Percentiles rank a stretch among this genome's conserved stretches.
These are phyloP conservation scores for Solanum chilense DNA, from an alignment of 257 asterid genomes.

Conservation along the genomic window DNA sequence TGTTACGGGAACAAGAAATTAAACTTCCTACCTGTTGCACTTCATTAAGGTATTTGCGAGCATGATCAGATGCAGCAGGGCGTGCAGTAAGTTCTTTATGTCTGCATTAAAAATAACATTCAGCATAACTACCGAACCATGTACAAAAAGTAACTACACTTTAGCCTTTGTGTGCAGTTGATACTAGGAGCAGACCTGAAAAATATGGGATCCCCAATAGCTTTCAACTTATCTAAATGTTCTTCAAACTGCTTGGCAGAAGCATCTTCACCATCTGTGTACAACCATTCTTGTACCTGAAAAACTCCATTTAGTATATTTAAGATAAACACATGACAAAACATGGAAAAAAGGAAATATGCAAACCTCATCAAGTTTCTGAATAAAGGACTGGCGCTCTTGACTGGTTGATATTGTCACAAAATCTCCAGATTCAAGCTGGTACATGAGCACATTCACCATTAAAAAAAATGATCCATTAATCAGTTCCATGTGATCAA, in stretches of 20 bases:
- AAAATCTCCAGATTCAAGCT: constrained; percentile 86
- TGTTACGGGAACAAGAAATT: neutral
- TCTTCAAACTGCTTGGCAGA: constrained; percentile 78
- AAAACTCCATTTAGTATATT: neutral
- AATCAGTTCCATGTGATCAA: neutral
- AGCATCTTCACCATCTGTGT: constrained; percentile 99
- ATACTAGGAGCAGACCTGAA: constrained; percentile 45
- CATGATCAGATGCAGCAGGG: constrained; percentile 77
- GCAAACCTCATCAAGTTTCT: constrained; percentile 87
- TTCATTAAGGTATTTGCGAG: constrained; percentile 55
- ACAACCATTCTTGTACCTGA: constrained; percentile 97
- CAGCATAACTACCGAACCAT: neutral
- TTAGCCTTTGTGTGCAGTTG: constrained; percentile 1
- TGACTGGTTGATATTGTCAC: constrained; percentile 61
- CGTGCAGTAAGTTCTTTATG: constrained; percentile 80
- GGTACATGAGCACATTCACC: neutral
- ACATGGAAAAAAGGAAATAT: constrained; percentile 9
- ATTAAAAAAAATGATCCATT: neutral
- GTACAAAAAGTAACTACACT: neutral
- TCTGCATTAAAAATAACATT: constrained; percentile 25
- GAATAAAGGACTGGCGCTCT: constrained; percentile 70
- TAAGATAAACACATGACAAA: neutral
- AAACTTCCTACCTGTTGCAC: constrained; percentile 48
- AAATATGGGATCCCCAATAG: constrained; percentile 91
- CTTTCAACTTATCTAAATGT: constrained; percentile 67